Evolutionary conservation across 495 filamentous ascomycete genomes (phyloP).

Genomic region (Aspergillus kassunensis): DNA sequence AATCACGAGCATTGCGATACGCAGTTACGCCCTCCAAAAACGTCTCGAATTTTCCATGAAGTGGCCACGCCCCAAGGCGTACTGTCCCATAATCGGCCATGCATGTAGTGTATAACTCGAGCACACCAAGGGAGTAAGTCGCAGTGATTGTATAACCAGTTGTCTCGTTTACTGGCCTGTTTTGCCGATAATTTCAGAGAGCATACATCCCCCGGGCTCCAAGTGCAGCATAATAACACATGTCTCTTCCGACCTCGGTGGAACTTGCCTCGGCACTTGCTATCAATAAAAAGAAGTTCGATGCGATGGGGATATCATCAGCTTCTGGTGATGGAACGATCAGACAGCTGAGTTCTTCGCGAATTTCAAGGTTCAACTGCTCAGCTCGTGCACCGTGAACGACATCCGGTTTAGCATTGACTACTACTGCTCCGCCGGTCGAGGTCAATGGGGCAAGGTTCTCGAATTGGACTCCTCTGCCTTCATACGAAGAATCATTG

Average conservation of each 20-base stretch:
- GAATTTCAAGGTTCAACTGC: not conserved
- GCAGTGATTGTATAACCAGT: not conserved
- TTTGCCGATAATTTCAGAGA: not conserved
- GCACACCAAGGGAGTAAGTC: not conserved
- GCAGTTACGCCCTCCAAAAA: not conserved
- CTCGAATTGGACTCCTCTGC: not conserved
- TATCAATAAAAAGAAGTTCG: not conserved
- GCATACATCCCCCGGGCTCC: not conserved
- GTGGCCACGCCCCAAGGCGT: not conserved
- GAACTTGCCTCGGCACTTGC: not conserved
- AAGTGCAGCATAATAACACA: slow-evolving; percentile 1
- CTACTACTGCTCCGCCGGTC: not conserved
- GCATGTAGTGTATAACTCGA: not conserved
- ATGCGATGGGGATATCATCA: not conserved
- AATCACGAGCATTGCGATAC: slow-evolving; percentile 1
- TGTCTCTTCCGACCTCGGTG: not conserved
- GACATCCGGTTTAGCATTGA: not conserved
- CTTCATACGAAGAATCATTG: not conserved
- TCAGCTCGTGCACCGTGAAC: not conserved
- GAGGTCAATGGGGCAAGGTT: not conserved
- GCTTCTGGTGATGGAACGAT: not conserved
- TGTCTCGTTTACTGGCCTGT: not conserved
- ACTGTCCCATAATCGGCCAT: not conserved
- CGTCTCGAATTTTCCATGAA: not conserved
- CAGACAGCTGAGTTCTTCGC: not conserved